Percentiles rank a stretch among this genome's conserved stretches.
Evolutionary conservation across 768 basidiomycete species (phyloP).

Genomic region (Suillus placidus): DNA sequence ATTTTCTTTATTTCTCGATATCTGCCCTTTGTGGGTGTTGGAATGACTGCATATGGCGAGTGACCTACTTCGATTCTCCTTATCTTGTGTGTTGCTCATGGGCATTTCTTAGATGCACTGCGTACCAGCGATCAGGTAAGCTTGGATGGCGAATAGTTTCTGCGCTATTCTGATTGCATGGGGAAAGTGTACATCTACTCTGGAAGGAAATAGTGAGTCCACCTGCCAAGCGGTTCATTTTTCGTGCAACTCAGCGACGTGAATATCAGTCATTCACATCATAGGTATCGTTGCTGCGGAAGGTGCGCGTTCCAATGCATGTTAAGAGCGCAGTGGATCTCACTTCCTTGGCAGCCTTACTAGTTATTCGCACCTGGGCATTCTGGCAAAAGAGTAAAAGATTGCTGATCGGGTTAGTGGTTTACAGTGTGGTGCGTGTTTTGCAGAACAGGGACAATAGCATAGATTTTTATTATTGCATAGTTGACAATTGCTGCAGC

Average conservation of each 20-base stretch:
- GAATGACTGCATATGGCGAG: constrained; percentile 20
- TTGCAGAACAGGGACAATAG: neutral
- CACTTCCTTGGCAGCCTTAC: constrained; percentile 13
- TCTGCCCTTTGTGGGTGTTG: constrained; percentile 19
- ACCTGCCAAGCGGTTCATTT: neutral
- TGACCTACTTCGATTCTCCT: neutral
- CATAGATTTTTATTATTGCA: neutral
- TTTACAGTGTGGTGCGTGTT: constrained; percentile 15
- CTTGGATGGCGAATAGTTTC: neutral
- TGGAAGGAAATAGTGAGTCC: constrained; percentile 17
- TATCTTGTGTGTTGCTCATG: neutral
- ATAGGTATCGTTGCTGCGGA: constrained; percentile 14
- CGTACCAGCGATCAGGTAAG: neutral
- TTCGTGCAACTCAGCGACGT: neutral
- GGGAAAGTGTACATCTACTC: neutral
- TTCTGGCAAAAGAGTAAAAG: constrained; percentile 22
- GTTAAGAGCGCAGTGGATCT: neutral
- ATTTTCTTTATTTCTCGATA: constrained; percentile 25
- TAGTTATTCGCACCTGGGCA: constrained; percentile 22
- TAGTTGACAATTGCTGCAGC: constrained; percentile 16
- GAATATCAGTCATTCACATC: constrained; percentile 10
- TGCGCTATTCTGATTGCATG: constrained; percentile 7
- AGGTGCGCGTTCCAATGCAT: neutral
- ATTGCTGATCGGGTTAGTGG: constrained; percentile 16
- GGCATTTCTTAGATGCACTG: neutral